Conservation (phyloP, 2,329 filamentous ascomycete species). For the Paecilomyces sp. region DNA sequence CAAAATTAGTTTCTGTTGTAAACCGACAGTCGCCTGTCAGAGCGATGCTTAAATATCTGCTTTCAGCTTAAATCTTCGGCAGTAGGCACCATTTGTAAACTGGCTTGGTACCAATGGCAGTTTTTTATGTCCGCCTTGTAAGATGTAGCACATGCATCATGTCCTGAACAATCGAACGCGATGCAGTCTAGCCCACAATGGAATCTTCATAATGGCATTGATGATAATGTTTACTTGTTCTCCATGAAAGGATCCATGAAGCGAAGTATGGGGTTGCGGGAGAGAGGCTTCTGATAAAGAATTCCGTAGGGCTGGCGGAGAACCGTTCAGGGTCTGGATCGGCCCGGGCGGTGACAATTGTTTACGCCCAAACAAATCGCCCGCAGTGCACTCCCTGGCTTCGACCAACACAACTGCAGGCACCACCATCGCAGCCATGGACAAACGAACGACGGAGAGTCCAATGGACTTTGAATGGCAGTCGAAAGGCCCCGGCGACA, state of each 20-base stretch:
- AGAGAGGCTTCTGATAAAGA: background rate
- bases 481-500: slow-evolving; percentile 35
- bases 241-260: background rate
- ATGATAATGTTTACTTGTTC: background rate
- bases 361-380: slow-evolving; percentile 3
- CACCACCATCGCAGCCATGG: slow-evolving; percentile 21
- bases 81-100: too few relatives aligned
- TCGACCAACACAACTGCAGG: slow-evolving; percentile 12
- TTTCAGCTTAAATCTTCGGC: too few relatives aligned
- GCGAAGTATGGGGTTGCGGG: background rate
- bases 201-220: too few relatives aligned
- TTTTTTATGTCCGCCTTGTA: too few relatives aligned
- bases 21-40: too few relatives aligned
- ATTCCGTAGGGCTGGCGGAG: background rate
- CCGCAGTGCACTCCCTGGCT: background rate
- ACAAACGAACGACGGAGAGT: slow-evolving; percentile 35
- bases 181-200: too few relatives aligned
- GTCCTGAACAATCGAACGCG: too few relatives aligned
- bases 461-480: slow-evolving; percentile 48
- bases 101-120: too few relatives aligned
- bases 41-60: too few relatives aligned
- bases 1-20: too few relatives aligned
- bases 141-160: too few relatives aligned
- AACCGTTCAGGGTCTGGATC: background rate
- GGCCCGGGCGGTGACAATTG: background rate